Base-by-base conservation (phyloP, 2,329 filamentous ascomycete genomes). In the Aspergillus ustus region DNA sequence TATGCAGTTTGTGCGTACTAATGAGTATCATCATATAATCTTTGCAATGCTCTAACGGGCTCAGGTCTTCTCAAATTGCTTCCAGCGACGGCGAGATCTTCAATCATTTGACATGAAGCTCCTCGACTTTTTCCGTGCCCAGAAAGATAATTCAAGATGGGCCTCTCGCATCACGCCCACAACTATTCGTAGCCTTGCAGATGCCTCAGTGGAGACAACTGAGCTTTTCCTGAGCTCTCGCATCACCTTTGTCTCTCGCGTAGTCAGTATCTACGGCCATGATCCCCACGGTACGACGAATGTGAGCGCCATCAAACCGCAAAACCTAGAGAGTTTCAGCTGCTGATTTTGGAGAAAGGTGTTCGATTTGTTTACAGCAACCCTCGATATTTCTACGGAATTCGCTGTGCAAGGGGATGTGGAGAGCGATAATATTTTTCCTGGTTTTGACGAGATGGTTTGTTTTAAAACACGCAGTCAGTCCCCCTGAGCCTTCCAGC, bases 1-100 rank as follows among this genome's bases (percentile, higher is more conserved):
- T 7, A 40, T 54, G 7, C 52, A 54, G n/a, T 31, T 54, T 31
- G 52, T 54, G 31, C 11, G 52, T 46, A 5, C n/a, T n/a, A n/a
- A n/a, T n/a, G n/a, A n/a, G n/a, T n/a, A n/a, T n/a, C n/a, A n/a
- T n/a, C n/a, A n/a, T n/a, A n/a, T n/a, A n/a, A n/a, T n/a, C n/a
- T n/a, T n/a, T n/a, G n/a, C 45, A 20, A 22, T 48, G n/a, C 25
- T 51, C 49, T 51, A 28, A 51, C 49, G 13, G 20, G 28, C 29
- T 8, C 40, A 54, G 52, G 31, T 54, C n/a, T 54, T 19, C 20
- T 29, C 4, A 9, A 8, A 22, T 40, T 54, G 52, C 52, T 46
- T 54, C n/a, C 34, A 45, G 37, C 52, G 52, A n/a, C 28, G 52
- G 8, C 52, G 22, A 31, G 17, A 25, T 20, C 8, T 29, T 17